Conservation (phyloP, 1,139 yeast genomes). For the Blastobotrys ciferrii region DNA sequence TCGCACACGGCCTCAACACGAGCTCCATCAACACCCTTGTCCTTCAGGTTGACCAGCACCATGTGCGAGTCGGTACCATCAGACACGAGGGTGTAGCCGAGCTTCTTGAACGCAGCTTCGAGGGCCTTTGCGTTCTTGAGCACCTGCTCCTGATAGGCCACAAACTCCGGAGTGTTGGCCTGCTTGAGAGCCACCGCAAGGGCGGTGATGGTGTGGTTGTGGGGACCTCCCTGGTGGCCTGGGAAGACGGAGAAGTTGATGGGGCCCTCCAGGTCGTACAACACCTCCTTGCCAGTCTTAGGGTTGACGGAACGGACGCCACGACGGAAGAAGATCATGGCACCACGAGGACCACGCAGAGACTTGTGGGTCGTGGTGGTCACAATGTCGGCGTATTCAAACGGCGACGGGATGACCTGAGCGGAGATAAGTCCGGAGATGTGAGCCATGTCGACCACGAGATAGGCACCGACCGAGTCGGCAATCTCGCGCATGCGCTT, state of each 20-base stretch:
- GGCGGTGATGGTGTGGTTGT: constrained; percentile 95
- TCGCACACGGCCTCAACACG: constrained; percentile 91
- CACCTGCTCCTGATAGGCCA: constrained; percentile 79
- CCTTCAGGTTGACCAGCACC: constrained; percentile 79
- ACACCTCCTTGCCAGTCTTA: constrained; percentile 84
- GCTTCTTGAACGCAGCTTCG: constrained; percentile 62
- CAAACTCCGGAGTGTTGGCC: constrained; percentile 81
- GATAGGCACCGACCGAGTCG: constrained; percentile 88
- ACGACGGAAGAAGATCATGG: constrained; percentile 93
- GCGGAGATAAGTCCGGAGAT: constrained; percentile 94
- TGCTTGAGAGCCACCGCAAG: constrained; percentile 92
- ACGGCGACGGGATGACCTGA: constrained; percentile 88
- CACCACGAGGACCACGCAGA: constrained; percentile 97
- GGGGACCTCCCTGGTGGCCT: constrained; percentile 99
- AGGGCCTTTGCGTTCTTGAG: constrained; percentile 76
- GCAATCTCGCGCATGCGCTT: constrained; percentile 85
- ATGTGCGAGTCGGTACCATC: constrained; percentile 95
- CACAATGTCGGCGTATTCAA: constrained; percentile 91
- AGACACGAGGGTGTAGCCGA: constrained; percentile 79
- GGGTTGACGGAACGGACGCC: constrained; percentile 77
- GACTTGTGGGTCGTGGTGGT: constrained; percentile 98
- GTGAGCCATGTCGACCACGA: constrained; percentile 94
- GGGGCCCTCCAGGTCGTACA: constrained; percentile 82
- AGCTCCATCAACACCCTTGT: constrained; percentile 90
- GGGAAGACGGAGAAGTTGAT: constrained; percentile 97